Conservation (phyloP, 805 yeast genomes). For the Starmerella davenportii region DNA sequence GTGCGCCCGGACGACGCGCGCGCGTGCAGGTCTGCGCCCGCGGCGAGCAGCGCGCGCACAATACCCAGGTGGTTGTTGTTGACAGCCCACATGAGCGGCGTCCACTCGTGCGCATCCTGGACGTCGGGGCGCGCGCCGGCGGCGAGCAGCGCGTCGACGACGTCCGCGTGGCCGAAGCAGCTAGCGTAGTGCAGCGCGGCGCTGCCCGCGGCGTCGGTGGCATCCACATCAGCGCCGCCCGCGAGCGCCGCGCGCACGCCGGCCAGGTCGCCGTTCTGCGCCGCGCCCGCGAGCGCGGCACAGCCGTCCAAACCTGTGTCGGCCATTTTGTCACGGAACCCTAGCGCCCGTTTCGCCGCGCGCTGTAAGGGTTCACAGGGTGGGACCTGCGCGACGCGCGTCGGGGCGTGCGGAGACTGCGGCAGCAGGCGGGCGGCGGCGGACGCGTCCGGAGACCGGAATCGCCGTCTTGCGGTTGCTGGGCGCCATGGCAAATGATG, state of each 20-base stretch:
- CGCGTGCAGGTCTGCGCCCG: conserved; percentile 24
- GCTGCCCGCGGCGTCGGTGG: conserved; percentile 25
- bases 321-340: not conserved
- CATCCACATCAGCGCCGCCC: conserved; percentile 12
- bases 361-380: no score
- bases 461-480: no score
- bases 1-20: no score
- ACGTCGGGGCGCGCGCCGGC: conserved; percentile 24
- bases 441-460: no score
- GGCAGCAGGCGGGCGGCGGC: no score
- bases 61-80: conserved; percentile 75
- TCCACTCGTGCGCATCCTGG: conserved; percentile 27
- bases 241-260: not conserved
- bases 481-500: no score
- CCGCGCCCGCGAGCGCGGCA: not conserved
- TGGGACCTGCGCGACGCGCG: no score
- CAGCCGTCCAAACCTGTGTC: not conserved
- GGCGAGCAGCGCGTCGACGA: conserved; percentile 22
- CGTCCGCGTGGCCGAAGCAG: conserved; percentile 26
- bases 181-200: conserved; percentile 26
- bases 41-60: conserved; percentile 49
- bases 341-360: no score
- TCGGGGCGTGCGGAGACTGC: no score
- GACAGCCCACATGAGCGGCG: conserved; percentile 90
- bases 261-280: not conserved